Evolutionary conservation across 176 grass and related monocot species (phyloP), one percentile per base, ranked within the genome.

Genomic region (Hsuehochloa calcarea): DNA sequence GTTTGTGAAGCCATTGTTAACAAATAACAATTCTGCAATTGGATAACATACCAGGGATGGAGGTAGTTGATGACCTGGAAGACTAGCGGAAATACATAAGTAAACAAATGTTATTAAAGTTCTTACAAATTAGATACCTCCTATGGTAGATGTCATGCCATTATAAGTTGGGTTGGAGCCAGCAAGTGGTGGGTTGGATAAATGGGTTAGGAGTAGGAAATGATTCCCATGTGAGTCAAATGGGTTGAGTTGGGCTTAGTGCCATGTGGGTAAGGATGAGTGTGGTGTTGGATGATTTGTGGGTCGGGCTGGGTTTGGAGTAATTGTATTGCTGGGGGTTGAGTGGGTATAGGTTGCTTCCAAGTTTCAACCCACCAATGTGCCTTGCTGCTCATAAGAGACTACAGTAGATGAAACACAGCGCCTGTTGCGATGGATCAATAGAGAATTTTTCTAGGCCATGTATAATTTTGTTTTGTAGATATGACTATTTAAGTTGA

Each of bases 1-100:
- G 54, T 67, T 67, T 58, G 52, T 83, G n/a, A 43, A 65, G 23
- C 39, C 59, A 65, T 79, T 65, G 60, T 65, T 72, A 13, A 22
- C 39, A 37, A 82, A 17, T 66, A 5, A 29, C 20, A 20, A 8
- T 66, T 75, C 5, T 41, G 27, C n/a, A 41, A 67, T 27, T 35
- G 9, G 52, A 41, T 75, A 43, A 15, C 16, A 52, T 47, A 51
- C 7, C 43, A 39, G 50, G 29, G 26, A 52, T 40, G 56, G 11
- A 79, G 54, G 25, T 79, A 56, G 40, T 52, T 47, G 45, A 37
- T 35, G 25, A 37, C 29, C 67, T 69, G 20, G 20, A 43, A 69
- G 19, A 69, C 38, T 12, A n/a, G 1, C 3, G 2, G 37, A 45
- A 81, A 14, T 39, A 59, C 16, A 29, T 40, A 31, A 54, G 46